Evolutionary conservation across 495 filamentous ascomycete genomes (phyloP), one percentile per base, ranked within the genome.

Genomic region (Daldinia childiae): DNA sequence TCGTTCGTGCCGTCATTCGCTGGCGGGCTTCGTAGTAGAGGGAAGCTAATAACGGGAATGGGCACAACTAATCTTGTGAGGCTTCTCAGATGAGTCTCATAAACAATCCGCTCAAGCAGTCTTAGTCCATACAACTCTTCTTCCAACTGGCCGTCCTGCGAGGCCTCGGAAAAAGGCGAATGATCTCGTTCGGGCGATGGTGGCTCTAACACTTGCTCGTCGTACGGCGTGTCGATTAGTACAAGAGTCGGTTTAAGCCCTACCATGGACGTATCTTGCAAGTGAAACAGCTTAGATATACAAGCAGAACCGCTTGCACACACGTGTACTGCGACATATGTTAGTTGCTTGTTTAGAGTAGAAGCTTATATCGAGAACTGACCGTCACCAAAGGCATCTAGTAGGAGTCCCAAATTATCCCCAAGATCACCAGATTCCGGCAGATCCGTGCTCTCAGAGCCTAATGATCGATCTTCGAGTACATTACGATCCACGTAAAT

Each of bases 401-500:
- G 68, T n/a, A 88, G 66, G 2, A 81, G 78, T 41, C 74, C 73
- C n/a, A 86, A 71, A 62, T 85, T 88, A 43, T 78, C 79, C 39
- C 81, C 77, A 57, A 87, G 76, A n/a, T 74, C 74, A 26, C 70
- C 70, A 55, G 66, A 70, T 68, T 76, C 74, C 7, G 62, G 66
- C n/a, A 73, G 21, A 3, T 71, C 64, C 39, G 71, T 57, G 60
- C 64, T 60, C 41, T 64, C 52, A 27, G 71, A 62, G 43, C 64
- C 61, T 29, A 90, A 82, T 80, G 85, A 82, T 75, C 89, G 84
- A 68, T 93, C 90, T 69, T 88, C 83, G 66, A 81, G 82, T 59
- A 92, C 87, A 58, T 88, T 87, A 76, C 90, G 90, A 81, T 95
- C 91, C 66, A 95, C 92, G 78, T 94, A 95, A 70, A 95, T 90